These are phyloP conservation scores for Platanthera zijinensis DNA, from an alignment of 106 monocot species.

Conservation along the genomic window DNA sequence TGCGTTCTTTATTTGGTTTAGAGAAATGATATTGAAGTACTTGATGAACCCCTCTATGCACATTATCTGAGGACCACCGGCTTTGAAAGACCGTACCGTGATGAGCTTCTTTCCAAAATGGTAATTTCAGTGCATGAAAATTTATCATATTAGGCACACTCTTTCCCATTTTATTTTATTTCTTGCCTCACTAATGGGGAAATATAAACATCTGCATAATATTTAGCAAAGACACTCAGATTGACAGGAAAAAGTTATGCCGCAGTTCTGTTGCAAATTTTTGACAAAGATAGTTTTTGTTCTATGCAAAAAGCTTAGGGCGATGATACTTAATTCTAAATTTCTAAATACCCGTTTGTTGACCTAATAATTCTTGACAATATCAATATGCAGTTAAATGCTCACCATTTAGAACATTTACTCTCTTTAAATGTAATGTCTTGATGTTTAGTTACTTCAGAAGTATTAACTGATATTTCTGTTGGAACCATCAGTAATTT, in stretches of 20 bases:
- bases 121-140: constrained; percentile 12
- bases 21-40: constrained; percentile 89
- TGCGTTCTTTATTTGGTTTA: constrained; percentile 6
- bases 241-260: background rate
- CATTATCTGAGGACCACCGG: constrained; percentile 61
- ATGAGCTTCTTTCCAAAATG: constrained; percentile 71
- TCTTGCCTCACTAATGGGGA: background rate
- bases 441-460: background rate
- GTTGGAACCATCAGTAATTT: background rate
- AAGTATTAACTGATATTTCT: background rate
- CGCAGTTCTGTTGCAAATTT: background rate
- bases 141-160: background rate
- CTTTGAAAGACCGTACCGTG: constrained; percentile 65
- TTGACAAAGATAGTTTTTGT: background rate
- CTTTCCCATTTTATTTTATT: background rate
- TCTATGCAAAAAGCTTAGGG: background rate
- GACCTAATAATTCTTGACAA: background rate
- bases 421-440: background rate
- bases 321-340: background rate
- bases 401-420: background rate
- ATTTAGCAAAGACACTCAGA: background rate
- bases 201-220: background rate
- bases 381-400: background rate
- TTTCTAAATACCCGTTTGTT: background rate
- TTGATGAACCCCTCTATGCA: constrained; percentile 92